phyloP scores from a whole-genome alignment of 257 asterid genomes.

The Datura wrightii region DNA sequence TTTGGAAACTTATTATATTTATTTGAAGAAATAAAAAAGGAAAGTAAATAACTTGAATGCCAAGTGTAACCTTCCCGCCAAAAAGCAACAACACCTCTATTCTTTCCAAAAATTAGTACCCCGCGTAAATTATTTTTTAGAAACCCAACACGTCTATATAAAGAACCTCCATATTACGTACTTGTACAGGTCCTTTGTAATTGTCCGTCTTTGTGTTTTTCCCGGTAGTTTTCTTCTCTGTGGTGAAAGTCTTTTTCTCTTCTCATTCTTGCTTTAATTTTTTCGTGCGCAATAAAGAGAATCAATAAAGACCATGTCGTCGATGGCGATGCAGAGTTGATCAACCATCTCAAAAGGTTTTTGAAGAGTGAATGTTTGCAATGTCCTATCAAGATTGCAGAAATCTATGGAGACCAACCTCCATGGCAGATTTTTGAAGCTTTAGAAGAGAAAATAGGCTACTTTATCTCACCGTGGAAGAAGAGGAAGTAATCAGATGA shows the following conservation, averaged over 20 bases:
- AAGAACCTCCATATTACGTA: background rate
- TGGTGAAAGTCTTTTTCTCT: no score
- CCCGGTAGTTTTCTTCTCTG: no score
- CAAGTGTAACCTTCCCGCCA: no score
- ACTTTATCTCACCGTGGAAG: background rate
- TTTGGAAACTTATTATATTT: no score
- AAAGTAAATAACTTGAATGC: no score
- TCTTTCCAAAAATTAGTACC: background rate
- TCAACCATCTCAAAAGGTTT: background rate
- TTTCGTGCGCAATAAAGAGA: no score
- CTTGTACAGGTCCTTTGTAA: no score
- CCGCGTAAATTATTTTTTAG: background rate
- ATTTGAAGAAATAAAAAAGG: no score
- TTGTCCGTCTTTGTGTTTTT: background rate
- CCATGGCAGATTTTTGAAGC: background rate
- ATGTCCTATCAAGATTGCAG: background rate
- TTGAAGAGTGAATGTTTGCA: background rate
- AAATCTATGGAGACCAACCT: background rate
- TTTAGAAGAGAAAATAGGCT: background rate
- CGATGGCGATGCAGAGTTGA: background rate
- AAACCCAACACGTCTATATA: background rate
- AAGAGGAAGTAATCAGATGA: background rate
- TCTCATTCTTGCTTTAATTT: no score
- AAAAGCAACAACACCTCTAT: no score
- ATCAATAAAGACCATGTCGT: background rate